Evolutionary conservation across 192 early-diverging fungal species (phyloP), one percentile per base, ranked within the genome.

Genomic region (Gigaspora rosea): DNA sequence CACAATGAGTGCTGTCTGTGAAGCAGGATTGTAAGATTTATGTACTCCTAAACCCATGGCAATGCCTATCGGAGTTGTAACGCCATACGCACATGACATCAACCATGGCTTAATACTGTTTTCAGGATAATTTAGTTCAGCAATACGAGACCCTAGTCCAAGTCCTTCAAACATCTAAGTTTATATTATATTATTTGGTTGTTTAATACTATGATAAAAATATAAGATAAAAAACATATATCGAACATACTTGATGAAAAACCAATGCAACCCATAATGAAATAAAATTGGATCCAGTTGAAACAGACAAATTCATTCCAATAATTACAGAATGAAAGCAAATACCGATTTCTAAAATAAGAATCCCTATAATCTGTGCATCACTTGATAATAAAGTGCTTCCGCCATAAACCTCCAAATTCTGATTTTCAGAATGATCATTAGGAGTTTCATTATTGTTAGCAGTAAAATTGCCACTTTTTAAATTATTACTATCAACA

Each of bases 51-150:
- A 92, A 22, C 96, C 95, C 62, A 96, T 85, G 0, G 84, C 88
- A 56, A 92, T 85, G 33, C 96, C 96, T 51, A 96, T 8, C 9
- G 96, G 96, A 13, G 95, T 96, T n/a, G 90, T 95, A n/a, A 88
- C 12, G 0, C 90, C 85, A 82, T 92, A 94, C 33, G 90, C 67
- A 7, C 85, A 56, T 0, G 87, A 86, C 71, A 91, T 88, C 12
- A 89, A 36, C 61, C 89, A 75, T 10, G 89, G 86, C 27, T 82
- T 82, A 2, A 85, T 12, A 48, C 87, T 79, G 2, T 79, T 78
- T 36, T 74, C 63, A 8, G 33, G 33, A 51, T 78, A 86, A 2
- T 73, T 35, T 16, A 93, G 78, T 18, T 84, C 87, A 8, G 90
- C 82, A 50, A 94, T 87, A n/a, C 93, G 86, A 1, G 92, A 86